Conservation (phyloP, 768 basidiomycete species). For the Leucosporidium scottii region DNA sequence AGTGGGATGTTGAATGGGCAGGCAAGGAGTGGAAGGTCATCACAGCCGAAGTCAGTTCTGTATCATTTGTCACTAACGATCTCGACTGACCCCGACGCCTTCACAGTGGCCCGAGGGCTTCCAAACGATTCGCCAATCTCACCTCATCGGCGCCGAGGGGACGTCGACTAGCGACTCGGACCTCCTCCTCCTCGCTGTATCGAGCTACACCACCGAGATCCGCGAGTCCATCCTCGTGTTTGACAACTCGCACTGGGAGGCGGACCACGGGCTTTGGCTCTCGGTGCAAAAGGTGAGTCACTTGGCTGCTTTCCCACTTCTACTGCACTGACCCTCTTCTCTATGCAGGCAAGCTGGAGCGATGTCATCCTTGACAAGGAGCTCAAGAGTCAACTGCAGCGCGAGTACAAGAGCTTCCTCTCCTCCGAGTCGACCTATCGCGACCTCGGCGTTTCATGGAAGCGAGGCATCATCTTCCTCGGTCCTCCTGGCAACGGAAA, state of each 20-base stretch:
- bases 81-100: not conserved
- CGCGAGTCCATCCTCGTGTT: not conserved
- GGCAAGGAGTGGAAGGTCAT: not conserved
- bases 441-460: constrained; percentile 72
- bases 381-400: constrained; percentile 61
- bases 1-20: not conserved
- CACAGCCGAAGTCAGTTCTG: not conserved
- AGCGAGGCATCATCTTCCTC: constrained; percentile 75
- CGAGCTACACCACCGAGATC: not conserved
- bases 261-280: constrained; percentile 6
- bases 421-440: constrained; percentile 66
- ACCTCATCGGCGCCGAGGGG: not conserved
- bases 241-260: not conserved
- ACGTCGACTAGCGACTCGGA: not conserved
- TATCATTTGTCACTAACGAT: not conserved
- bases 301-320: too few species aligned
- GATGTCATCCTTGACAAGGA: constrained; percentile 64
- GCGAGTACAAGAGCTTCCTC: constrained; percentile 75
- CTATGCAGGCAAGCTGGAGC: constrained; percentile 48
- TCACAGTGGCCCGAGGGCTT: not conserved
- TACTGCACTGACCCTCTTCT: too few species aligned
- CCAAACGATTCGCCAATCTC: not conserved
- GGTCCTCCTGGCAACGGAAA: constrained; percentile 44
- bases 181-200: not conserved
- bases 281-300: constrained; percentile 52